Conservation (phyloP, 2,329 filamentous ascomycete genomes). For the Zasmidium cellare region DNA sequence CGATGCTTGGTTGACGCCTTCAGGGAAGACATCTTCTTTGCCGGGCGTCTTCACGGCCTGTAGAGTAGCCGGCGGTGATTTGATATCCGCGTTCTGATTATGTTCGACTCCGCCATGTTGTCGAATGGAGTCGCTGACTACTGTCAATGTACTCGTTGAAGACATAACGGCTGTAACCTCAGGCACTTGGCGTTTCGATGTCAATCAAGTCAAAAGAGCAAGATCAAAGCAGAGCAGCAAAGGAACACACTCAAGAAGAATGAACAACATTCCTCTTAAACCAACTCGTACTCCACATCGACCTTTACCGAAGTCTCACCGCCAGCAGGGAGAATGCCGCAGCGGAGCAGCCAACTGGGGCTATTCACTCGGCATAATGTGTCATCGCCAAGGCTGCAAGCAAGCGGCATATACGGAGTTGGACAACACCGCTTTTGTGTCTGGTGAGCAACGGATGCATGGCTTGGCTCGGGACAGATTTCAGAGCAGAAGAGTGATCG, state of each 20-base stretch:
- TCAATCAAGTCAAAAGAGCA: no score
- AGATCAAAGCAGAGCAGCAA: no score
- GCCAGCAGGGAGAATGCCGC: neutral
- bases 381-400: neutral
- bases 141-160: neutral
- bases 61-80: constrained; percentile 1
- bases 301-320: neutral
- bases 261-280: neutral
- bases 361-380: neutral
- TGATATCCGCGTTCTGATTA: neutral
- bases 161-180: neutral
- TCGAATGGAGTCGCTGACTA: neutral
- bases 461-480: neutral
- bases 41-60: neutral
- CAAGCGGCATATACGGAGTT: neutral
- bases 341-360: neutral
- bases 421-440: neutral
- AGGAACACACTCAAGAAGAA: neutral
- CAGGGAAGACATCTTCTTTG: neutral
- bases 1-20: neutral
- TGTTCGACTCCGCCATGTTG: neutral
- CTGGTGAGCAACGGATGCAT: neutral
- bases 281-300: neutral
- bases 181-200: no score
- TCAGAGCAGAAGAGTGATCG: neutral